These are phyloP conservation scores for Xeromyces bisporus DNA, from an alignment of 495 filamentous ascomycete species.

Conservation along the genomic window DNA sequence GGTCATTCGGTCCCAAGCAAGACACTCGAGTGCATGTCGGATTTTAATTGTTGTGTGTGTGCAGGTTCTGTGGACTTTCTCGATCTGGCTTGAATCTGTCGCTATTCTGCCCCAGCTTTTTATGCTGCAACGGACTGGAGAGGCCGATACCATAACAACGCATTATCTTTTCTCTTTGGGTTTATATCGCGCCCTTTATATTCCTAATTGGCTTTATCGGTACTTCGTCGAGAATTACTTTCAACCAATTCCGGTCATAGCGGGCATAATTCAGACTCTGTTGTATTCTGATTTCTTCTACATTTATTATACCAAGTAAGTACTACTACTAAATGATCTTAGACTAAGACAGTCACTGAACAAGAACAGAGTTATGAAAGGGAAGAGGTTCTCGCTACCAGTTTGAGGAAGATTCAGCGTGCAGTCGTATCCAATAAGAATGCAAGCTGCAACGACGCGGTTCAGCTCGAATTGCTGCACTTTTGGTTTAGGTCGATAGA, in stretches of 20 bases:
- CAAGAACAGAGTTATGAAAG: slow-evolving; percentile 50
- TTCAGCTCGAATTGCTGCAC: too few relatives aligned
- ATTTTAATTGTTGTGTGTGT: too few relatives aligned
- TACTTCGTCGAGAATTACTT: slow-evolving; percentile 60
- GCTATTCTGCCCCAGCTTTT: slow-evolving; percentile 95
- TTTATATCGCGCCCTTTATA: slow-evolving; percentile 80
- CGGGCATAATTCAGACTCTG: slow-evolving; percentile 81
- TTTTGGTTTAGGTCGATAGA: too few relatives aligned
- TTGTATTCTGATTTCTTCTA: slow-evolving; percentile 99
- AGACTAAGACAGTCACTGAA: slow-evolving; percentile 9
- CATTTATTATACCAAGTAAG: slow-evolving; percentile 93
- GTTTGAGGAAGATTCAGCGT: slow-evolving; percentile 47
- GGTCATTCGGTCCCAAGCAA: slow-evolving; percentile 1
- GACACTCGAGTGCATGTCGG: too few relatives aligned
- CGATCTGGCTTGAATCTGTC: slow-evolving; percentile 91
- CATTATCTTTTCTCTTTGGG: slow-evolving; percentile 97
- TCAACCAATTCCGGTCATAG: slow-evolving; percentile 68
- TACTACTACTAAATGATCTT: slow-evolving; percentile 4
- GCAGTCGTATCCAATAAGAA: too few relatives aligned
- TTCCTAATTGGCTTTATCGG: slow-evolving; percentile 93
- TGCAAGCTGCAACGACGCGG: too few relatives aligned
- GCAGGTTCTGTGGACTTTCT: slow-evolving; percentile 89
- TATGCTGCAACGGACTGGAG: slow-evolving; percentile 91
- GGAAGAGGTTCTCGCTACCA: slow-evolving; percentile 74
- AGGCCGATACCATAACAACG: slow-evolving; percentile 94